Percentiles rank a stretch among this genome's conserved stretches.
Conservation (phyloP, 2,329 filamentous ascomycete genomes). For the Aspergillus ustus region DNA sequence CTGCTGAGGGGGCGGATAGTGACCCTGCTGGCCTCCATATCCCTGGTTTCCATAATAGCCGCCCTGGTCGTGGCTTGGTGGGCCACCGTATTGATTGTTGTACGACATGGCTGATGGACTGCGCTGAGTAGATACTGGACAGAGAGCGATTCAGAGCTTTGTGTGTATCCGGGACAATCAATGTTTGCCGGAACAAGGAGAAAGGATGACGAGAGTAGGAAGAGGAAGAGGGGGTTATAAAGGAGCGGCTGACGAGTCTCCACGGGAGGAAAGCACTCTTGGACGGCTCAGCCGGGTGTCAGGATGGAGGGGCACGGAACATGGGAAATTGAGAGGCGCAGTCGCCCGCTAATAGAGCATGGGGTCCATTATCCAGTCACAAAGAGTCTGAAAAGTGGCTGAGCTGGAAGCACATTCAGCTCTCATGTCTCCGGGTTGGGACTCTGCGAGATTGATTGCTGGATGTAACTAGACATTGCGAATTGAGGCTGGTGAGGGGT, state of each 20-base stretch:
- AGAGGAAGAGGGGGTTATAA: slow-evolving; percentile 6
- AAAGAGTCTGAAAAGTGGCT: slow-evolving; percentile 3
- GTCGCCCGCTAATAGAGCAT: slow-evolving; percentile 11
- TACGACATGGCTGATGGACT: slow-evolving; percentile 13
- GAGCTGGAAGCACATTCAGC: slow-evolving; percentile 6
- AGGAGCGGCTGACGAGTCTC: not conserved
- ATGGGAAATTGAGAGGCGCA: slow-evolving; percentile 15
- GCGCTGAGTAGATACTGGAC: not conserved
- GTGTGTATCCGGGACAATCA: not conserved
- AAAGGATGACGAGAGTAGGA: not conserved
- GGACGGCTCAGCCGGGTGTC: slow-evolving; percentile 12
- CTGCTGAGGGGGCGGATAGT: slow-evolving; percentile 15
- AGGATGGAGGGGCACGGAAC: not conserved
- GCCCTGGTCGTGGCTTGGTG: slow-evolving; percentile 12
- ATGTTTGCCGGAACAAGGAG: not conserved
- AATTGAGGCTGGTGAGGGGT: slow-evolving; percentile 4
- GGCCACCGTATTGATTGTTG: slow-evolving; percentile 16
- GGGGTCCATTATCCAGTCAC: slow-evolving; percentile 10
- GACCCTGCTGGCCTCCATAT: slow-evolving; percentile 12
- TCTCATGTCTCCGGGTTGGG: not conserved
- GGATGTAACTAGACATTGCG: not conserved
- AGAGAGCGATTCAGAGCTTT: not conserved
- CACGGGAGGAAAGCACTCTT: slow-evolving; percentile 12
- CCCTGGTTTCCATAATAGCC: slow-evolving; percentile 10
- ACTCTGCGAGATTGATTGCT: not conserved